Conservation (phyloP, 2,329 filamentous ascomycete genomes). For the Exophiala sp. region DNA sequence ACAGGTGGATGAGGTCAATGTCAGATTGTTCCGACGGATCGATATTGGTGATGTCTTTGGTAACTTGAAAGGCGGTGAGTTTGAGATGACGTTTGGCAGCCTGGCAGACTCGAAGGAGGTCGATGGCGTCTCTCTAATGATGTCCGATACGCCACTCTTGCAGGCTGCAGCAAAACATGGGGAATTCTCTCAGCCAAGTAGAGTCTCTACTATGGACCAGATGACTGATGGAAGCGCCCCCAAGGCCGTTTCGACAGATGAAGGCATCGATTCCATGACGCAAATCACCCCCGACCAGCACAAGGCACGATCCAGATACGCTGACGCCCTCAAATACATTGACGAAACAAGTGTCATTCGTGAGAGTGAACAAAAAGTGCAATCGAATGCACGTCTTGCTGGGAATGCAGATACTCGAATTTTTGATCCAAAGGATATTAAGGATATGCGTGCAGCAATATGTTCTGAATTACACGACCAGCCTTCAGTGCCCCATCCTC, state of each 20-base stretch:
- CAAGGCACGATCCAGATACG: slow-evolving; percentile 42
- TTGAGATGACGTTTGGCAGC: slow-evolving; percentile 48
- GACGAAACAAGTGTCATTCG: slow-evolving; percentile 39
- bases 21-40: slow-evolving; percentile 49
- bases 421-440: slow-evolving; percentile 31
- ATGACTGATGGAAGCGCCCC: slow-evolving; percentile 42
- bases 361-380: slow-evolving; percentile 32
- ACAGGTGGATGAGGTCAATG: slow-evolving; percentile 47
- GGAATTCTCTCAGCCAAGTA: slow-evolving; percentile 20
- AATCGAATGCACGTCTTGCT: slow-evolving; percentile 30
- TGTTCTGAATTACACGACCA: slow-evolving; percentile 47
- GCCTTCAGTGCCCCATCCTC: slow-evolving; percentile 52
- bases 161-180: slow-evolving; percentile 36
- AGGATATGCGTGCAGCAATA: slow-evolving; percentile 49
- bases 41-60: slow-evolving; percentile 53
- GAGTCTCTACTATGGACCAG: slow-evolving; percentile 29
- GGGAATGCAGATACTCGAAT: slow-evolving; percentile 36
- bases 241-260: slow-evolving; percentile 35
- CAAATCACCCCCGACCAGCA: slow-evolving; percentile 46
- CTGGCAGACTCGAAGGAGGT: slow-evolving; percentile 29
- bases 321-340: slow-evolving; percentile 41
- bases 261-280: slow-evolving; percentile 40
- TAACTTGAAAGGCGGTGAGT: slow-evolving; percentile 53
- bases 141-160: slow-evolving; percentile 46
- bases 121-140: slow-evolving; percentile 41